Evolutionary conservation across 169 alveolate species (phyloP), one percentile per base, ranked within the genome.

Genomic region (Ichthyophthirius multifiliis): DNA sequence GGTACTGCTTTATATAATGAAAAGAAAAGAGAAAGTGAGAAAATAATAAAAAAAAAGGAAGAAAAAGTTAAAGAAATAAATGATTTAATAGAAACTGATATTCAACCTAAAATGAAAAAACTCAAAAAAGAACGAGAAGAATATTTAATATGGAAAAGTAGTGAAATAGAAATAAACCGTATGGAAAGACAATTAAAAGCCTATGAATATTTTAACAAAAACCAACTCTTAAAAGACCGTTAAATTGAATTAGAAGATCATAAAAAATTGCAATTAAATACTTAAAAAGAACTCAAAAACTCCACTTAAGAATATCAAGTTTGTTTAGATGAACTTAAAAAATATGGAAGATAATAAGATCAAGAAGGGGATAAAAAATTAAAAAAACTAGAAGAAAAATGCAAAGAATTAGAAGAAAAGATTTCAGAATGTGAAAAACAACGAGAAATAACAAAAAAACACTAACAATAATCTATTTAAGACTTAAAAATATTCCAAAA

Each of bases 1-100:
- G 96, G 99, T 23, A 98, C 99, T 27, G 93, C 98, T 76, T 88
- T 98, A 71, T 99, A 97, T 87, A 99, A 98, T 83, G 92, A 90
- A 75, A 97, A 98, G 94, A 94, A 97, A 76, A 97, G 97, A 46
- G 97, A 96, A 75, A 95, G 99, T 6, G 84, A 93, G 84, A 95
- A 89, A 74, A 86, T 96, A 31, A 96, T 98, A 44, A 88, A 90
- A 64, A 96, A 98, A 80, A 97, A 98, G 84, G 97, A 97, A 67
- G 94, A 85, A 71, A 97, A 97, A 85, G 79, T 97, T 47, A 92
- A 92, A 35, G 98, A 96, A 77, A 97, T 98, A n/a, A 87, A 92
- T 73, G 87, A 95, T 74, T 90, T 96, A 43, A 75, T 97, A 27
- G 92, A 88, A 43, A 96, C 95, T n/a, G 99, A 97, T 64, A 95